Evolutionary conservation across 2,329 filamentous ascomycete genomes (phyloP).

Genomic region (Claviceps capensis): DNA sequence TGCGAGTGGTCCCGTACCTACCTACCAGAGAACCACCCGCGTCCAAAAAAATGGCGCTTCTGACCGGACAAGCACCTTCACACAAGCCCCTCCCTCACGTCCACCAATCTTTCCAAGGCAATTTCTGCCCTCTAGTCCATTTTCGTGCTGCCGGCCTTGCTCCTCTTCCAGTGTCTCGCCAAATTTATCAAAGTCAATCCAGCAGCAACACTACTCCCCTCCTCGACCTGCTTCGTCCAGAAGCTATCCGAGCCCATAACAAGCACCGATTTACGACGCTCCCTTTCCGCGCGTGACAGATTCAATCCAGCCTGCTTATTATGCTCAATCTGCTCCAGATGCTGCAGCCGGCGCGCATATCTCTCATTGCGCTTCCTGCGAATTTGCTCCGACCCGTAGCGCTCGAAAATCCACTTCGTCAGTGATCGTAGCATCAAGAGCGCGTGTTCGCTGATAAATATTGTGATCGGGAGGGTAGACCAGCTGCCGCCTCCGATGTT

Average conservation of each 20-base stretch:
- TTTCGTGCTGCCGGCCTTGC: background rate
- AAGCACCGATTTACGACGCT: constrained; percentile 24
- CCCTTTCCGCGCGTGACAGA: constrained; percentile 21
- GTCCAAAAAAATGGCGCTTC: too few species aligned
- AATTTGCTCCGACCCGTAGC: constrained; percentile 26
- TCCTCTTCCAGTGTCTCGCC: constrained; percentile 12
- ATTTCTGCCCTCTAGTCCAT: background rate
- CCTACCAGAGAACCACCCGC: too few species aligned
- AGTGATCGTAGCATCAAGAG: constrained; percentile 46
- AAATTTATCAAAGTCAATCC: constrained; percentile 22
- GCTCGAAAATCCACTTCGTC: constrained; percentile 22
- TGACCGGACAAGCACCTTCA: too few species aligned
- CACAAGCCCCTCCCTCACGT: too few species aligned
- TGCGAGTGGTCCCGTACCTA: too few species aligned
- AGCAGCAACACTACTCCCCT: constrained; percentile 21
- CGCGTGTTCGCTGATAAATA: constrained; percentile 61
- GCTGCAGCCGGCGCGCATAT: constrained; percentile 22
- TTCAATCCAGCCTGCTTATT: constrained; percentile 19
- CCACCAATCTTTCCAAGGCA: too few species aligned
- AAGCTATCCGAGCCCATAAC: constrained; percentile 21
- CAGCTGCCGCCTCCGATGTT: constrained; percentile 41
- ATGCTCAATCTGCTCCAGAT: constrained; percentile 28
- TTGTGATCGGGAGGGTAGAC: constrained; percentile 52
- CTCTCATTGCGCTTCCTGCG: constrained; percentile 25
- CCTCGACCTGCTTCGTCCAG: constrained; percentile 29